These are phyloP conservation scores for Scutellaria baicalensis DNA, from an alignment of 257 asterid species.

Conservation along the genomic window DNA sequence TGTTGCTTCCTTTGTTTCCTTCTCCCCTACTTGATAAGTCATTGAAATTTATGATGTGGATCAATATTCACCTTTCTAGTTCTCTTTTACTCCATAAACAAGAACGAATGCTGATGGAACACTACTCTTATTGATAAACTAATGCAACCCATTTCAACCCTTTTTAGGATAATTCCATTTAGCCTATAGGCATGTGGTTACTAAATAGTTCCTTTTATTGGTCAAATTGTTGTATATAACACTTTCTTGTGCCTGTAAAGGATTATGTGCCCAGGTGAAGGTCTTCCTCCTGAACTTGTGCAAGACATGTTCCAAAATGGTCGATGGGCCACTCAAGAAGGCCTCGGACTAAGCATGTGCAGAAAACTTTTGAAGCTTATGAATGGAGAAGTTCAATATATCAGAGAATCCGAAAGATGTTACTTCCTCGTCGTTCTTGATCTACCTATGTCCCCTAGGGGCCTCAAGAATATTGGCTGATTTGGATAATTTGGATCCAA, in stretches of 20 bases:
- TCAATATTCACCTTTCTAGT: too few relatives aligned
- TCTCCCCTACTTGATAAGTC: too few relatives aligned
- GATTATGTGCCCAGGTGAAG: conserved; percentile 84
- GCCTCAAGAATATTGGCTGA: conserved; percentile 25
- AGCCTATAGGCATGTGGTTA: neutral
- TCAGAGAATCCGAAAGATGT: conserved; percentile 71
- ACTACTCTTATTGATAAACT: too few relatives aligned
- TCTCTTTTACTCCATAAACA: too few relatives aligned
- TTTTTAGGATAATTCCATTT: too few relatives aligned
- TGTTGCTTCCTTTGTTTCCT: too few relatives aligned
- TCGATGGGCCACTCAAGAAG: conserved; percentile 71
- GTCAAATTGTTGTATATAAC: neutral
- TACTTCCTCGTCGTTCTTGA: conserved; percentile 54
- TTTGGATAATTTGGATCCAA: conserved; percentile 5
- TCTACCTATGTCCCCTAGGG: conserved; percentile 38
- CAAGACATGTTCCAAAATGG: conserved; percentile 77
- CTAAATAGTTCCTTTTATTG: neutral
- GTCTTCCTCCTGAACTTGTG: conserved; percentile 73
- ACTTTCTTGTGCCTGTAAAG: conserved; percentile 25
- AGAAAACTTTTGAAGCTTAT: conserved; percentile 66
- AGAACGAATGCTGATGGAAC: too few relatives aligned
- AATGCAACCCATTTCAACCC: too few relatives aligned
- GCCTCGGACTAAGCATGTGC: conserved; percentile 69
- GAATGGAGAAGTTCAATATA: conserved; percentile 86
- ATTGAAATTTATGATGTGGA: too few relatives aligned